Conservation (phyloP, 352 stramenopile genomes). For the Albugo candida region DNA sequence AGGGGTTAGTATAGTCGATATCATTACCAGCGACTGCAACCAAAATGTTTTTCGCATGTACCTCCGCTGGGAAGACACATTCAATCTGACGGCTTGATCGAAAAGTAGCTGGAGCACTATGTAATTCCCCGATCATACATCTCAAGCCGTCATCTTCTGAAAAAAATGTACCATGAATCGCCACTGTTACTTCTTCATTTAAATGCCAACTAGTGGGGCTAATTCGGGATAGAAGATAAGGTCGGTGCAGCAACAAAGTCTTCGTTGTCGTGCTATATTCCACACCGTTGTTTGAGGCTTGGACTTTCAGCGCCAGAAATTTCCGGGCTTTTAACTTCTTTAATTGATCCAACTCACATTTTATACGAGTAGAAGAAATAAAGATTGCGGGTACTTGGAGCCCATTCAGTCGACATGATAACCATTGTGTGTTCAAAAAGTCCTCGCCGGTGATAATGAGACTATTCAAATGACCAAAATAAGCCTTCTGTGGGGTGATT, state of each 20-base stretch:
- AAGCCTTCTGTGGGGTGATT: neutral
- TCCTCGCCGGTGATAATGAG: conserved; percentile 5
- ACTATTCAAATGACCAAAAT: conserved; percentile 7
- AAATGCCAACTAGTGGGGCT: conserved; percentile 10
- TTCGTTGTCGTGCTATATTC: conserved; percentile 76
- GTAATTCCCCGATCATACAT: conserved; percentile 19
- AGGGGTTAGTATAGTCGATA: conserved; percentile 9
- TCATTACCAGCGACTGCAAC: conserved; percentile 16
- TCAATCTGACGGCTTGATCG: conserved; percentile 14
- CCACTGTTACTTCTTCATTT: conserved; percentile 6
- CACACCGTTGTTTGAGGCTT: conserved; percentile 83
- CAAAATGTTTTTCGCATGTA: neutral
- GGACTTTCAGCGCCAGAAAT: conserved; percentile 26
- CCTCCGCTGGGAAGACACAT: conserved; percentile 14
- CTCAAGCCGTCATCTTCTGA: conserved; percentile 12
- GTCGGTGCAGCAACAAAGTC: conserved; percentile 27
- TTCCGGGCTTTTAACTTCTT: neutral
- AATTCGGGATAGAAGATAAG: conserved; percentile 8
- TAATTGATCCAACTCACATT: conserved; percentile 11
- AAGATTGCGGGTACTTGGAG: conserved; percentile 11
- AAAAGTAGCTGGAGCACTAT: conserved; percentile 9
- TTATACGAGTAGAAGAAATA: conserved; percentile 10
- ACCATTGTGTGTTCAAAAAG: conserved; percentile 20
- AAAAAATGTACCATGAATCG: conserved; percentile 12
- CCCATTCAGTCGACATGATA: conserved; percentile 17